Base-by-base conservation (phyloP, 1,284 basidiomycete species). In the Coniophora puteana region DNA sequence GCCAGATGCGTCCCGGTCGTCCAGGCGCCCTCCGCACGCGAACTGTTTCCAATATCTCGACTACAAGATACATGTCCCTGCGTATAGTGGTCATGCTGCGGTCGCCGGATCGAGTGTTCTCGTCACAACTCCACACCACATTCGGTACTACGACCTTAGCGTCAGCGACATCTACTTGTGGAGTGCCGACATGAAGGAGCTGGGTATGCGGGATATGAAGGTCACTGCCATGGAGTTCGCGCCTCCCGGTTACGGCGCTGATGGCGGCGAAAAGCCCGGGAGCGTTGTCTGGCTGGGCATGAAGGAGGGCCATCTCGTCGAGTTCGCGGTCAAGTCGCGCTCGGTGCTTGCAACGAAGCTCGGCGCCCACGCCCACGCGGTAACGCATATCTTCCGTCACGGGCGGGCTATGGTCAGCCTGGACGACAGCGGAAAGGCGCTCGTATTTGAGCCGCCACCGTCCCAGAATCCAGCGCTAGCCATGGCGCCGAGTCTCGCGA, bases 221-320 rank as follows among this genome's bases (percentile, higher is more conserved):
- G 70, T 93, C 32, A 85, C 83, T 0, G 77, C 81, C 14, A 71
- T 93, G 62, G 87, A 86, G 55, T 89, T 92, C 59, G 71, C 85
- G 4, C 72, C 81, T 0, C 69, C 73, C 14, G 52, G 45, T 8
- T 50, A 57, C 17, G 55, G 58, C 12, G 52, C 42, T 1, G 62
- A 76, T 44, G 59, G 66, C 18, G 68, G 76, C 36, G 59, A 53
- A 17, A n/a, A n/a, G n/a, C n/a, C n/a, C n/a, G n/a, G n/a, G n/a
- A n/a, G n/a, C n/a, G 76, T 78, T 45, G 53, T 93, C 5, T 95
- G 92, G 93, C 66, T 86, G 13, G 93, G 93, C 1, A 91, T 89
- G 28, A 92, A 88, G 63, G 91, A 94, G 22, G 93, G 93, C 0
- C 82, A 87, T 58, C 46, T 96, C 12, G 74, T 86, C 52, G 92